Conservation (phyloP, 1,284 basidiomycete genomes). For the Fomitiporia mediterranea region DNA sequence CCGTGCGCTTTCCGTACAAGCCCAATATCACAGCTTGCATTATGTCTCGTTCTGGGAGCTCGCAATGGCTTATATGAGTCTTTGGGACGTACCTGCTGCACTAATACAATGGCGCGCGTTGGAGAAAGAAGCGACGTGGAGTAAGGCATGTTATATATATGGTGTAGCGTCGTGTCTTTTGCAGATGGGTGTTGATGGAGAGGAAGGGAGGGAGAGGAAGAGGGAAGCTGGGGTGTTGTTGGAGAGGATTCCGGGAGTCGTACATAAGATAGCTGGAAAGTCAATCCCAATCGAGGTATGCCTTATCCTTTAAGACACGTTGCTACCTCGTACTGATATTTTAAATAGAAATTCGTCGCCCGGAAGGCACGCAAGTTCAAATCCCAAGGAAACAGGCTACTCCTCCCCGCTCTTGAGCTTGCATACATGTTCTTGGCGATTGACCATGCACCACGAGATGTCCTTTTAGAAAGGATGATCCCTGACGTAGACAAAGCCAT, state of each 20-base stretch:
- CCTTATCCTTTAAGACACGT: background rate
- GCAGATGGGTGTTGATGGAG: slow-evolving; percentile 22
- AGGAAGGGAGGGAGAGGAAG: slow-evolving; percentile 21
- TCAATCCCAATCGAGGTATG: slow-evolving; percentile 44
- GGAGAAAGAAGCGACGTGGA: slow-evolving; percentile 33
- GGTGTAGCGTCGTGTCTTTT: slow-evolving; percentile 23
- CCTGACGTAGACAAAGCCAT: slow-evolving; percentile 29
- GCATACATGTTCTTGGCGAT: slow-evolving; percentile 42
- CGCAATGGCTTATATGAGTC: slow-evolving; percentile 43
- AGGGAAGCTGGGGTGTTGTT: slow-evolving; percentile 30
- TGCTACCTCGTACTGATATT: background rate
- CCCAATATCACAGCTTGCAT: slow-evolving; percentile 28
- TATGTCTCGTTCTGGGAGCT: slow-evolving; percentile 39
- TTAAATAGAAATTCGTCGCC: slow-evolving; percentile 42
- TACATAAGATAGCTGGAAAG: slow-evolving; percentile 42
- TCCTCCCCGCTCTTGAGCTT: slow-evolving; percentile 52
- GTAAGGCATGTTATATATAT: slow-evolving; percentile 36
- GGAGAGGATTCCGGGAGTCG: slow-evolving; percentile 33
- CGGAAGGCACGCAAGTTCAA: slow-evolving; percentile 52
- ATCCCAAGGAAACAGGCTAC: slow-evolving; percentile 39
- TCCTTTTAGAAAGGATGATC: slow-evolving; percentile 22
- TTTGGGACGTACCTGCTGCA: slow-evolving; percentile 38
- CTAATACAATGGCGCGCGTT: slow-evolving; percentile 43
- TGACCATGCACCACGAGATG: slow-evolving; percentile 23
- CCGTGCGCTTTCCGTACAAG: slow-evolving; percentile 24